phyloP scores from a whole-genome alignment of 1,139 yeast species.

The Pichia inconspicua region DNA sequence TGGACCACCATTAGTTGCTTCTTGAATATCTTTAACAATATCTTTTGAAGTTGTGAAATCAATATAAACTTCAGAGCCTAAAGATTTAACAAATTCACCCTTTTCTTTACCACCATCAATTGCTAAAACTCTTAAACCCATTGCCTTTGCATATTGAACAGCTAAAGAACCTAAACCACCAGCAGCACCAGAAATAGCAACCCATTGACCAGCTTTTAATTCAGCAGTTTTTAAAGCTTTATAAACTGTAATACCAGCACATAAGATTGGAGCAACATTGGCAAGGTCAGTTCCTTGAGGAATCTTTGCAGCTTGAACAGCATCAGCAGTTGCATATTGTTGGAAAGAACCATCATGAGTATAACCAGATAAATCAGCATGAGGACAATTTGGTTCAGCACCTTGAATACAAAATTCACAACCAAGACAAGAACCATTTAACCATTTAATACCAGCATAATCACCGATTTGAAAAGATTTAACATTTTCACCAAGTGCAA shows the following conservation, averaged over 20 bases:
- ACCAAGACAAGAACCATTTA: slow-evolving; percentile 61
- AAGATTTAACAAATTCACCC: slow-evolving; percentile 43
- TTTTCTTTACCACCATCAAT: slow-evolving; percentile 72
- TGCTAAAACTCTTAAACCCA: slow-evolving; percentile 68
- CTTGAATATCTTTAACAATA: slow-evolving; percentile 45
- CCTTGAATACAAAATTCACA: slow-evolving; percentile 64
- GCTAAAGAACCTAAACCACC: slow-evolving; percentile 77
- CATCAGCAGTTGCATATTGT: slow-evolving; percentile 74
- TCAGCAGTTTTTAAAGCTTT: slow-evolving; percentile 69
- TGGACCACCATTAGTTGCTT: slow-evolving; percentile 63
- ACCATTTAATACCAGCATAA: slow-evolving; percentile 68
- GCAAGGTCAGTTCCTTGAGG: slow-evolving; percentile 64
- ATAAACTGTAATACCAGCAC: slow-evolving; percentile 79
- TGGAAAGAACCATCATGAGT: slow-evolving; percentile 79
- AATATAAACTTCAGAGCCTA: slow-evolving; percentile 63
- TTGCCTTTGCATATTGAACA: slow-evolving; percentile 64
- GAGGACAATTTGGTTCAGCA: slow-evolving; percentile 58
- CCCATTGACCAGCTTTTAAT: slow-evolving; percentile 60
- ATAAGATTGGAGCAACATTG: slow-evolving; percentile 59
- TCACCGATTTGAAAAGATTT: too few relatives aligned
- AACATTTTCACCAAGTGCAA: slow-evolving; percentile 61
- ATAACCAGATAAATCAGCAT: slow-evolving; percentile 67
- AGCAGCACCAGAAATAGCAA: slow-evolving; percentile 70
- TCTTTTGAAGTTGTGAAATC: slow-evolving; percentile 57
- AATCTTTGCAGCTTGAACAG: slow-evolving; percentile 65